Conservation (phyloP, 441 rosid genomes). For the Omphalea diandra region DNA sequence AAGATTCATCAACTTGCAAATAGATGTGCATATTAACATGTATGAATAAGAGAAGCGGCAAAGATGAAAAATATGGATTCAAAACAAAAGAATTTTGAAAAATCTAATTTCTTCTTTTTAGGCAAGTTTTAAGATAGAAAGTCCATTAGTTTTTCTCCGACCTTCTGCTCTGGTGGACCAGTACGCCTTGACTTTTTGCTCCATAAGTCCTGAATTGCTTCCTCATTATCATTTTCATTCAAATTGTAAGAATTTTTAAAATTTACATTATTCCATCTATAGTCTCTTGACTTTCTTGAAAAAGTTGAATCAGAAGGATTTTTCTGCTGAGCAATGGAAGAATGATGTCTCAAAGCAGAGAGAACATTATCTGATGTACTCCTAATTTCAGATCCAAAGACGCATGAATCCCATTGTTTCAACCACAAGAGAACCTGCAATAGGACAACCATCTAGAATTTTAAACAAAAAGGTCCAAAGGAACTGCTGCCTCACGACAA, state of each 20-base stretch:
- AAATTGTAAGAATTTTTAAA: conserved; percentile 38
- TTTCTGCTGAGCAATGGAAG: conserved; percentile 58
- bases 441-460: conserved; percentile 19
- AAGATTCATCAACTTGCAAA: conserved; percentile 2
- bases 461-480: conserved; percentile 22
- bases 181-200: conserved; percentile 58
- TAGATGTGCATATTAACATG: not conserved
- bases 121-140: not conserved
- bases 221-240: conserved; percentile 39
- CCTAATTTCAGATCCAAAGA: conserved; percentile 96
- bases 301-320: conserved; percentile 49
- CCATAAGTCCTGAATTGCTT: conserved; percentile 45
- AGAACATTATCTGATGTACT: conserved; percentile 88
- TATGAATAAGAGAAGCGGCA: not conserved
- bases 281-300: conserved; percentile 48
- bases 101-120: not conserved
- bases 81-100: not conserved
- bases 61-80: not conserved
- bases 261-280: conserved; percentile 49
- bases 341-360: conserved; percentile 87
- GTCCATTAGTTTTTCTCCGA: conserved; percentile 26
- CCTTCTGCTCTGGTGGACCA: conserved; percentile 93
- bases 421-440: conserved; percentile 93
- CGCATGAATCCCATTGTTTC: conserved; percentile 99
- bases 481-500: conserved; percentile 20